Percentiles rank a stretch among this genome's conserved stretches.
Conservation (phyloP, 2,329 filamentous ascomycete species). For the Calonectria montana region DNA sequence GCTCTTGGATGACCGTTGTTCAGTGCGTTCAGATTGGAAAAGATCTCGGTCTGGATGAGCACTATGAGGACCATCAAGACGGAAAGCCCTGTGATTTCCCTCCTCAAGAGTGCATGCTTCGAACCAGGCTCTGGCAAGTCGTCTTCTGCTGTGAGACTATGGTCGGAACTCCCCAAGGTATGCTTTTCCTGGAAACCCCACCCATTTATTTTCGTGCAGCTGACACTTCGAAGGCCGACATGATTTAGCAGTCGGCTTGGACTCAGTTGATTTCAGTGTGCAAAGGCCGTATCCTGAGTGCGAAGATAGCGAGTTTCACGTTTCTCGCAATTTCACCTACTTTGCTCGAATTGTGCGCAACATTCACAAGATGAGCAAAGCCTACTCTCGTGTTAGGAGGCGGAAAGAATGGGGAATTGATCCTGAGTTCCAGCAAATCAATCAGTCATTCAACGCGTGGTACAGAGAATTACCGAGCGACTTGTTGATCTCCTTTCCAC, state of each 20-base stretch:
- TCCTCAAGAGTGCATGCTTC: conserved; percentile 81
- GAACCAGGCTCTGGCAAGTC: conserved; percentile 90
- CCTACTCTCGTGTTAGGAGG: conserved; percentile 79
- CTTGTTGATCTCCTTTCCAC: conserved; percentile 80
- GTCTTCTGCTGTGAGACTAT: conserved; percentile 89
- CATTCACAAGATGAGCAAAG: conserved; percentile 79
- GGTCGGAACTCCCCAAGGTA: conserved; percentile 93
- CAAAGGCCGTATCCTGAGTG: conserved; percentile 72
- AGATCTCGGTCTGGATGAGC: conserved; percentile 89
- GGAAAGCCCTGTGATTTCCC: conserved; percentile 77
- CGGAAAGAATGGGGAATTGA: conserved; percentile 89
- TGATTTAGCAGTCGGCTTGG: conserved; percentile 80
- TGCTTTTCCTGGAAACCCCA: conserved; percentile 4
- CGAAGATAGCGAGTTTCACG: conserved; percentile 79
- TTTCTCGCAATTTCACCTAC: conserved; percentile 87
- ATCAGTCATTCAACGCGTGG: conserved; percentile 82
- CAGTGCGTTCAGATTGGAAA: conserved; percentile 94
- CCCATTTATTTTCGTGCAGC: not conserved
- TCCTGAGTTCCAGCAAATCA: conserved; percentile 83
- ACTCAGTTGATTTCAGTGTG: conserved; percentile 80
- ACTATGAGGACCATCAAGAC: conserved; percentile 81
- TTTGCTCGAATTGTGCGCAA: conserved; percentile 82
- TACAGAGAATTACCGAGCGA: conserved; percentile 81
- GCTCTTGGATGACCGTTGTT: conserved; percentile 96
- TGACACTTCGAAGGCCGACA: conserved; percentile 70